These are phyloP conservation scores for Calonectria pauciramosa DNA, from an alignment of 2,329 filamentous ascomycete genomes.

Conservation along the genomic window DNA sequence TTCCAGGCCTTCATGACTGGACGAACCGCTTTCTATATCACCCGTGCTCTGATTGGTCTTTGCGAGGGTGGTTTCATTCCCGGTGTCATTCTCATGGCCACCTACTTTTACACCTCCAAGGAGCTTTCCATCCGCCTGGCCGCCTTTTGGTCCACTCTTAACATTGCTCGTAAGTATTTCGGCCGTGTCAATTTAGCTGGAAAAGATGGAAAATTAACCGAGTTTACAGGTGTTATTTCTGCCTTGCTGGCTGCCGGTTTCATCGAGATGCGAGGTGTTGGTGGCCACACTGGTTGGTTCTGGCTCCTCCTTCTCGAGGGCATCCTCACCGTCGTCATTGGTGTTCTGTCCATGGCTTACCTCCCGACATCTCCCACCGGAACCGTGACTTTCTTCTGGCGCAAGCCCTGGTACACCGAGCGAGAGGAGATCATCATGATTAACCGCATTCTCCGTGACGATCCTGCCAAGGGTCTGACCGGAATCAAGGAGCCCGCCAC, in stretches of 20 bases:
- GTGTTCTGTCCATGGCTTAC: slow-evolving; percentile 68
- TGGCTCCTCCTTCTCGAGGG: slow-evolving; percentile 64
- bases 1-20: slow-evolving; percentile 66
- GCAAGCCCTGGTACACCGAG: slow-evolving; percentile 76
- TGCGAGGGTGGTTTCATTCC: slow-evolving; percentile 72
- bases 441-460: slow-evolving; percentile 69
- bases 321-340: slow-evolving; percentile 65
- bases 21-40: slow-evolving; percentile 62
- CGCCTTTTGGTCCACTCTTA: slow-evolving; percentile 74
- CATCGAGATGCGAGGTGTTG: slow-evolving; percentile 64
- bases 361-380: slow-evolving; percentile 75
- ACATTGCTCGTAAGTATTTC: slow-evolving; percentile 50
- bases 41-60: slow-evolving; percentile 65
- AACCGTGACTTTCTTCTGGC: slow-evolving; percentile 72
- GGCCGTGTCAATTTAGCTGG: neutral
- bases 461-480: slow-evolving; percentile 66
- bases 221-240: slow-evolving; percentile 54
- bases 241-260: slow-evolving; percentile 62
- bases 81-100: slow-evolving; percentile 74
- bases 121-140: slow-evolving; percentile 77
- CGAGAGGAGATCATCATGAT: slow-evolving; percentile 79
- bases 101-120: slow-evolving; percentile 79
- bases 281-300: slow-evolving; percentile 66
- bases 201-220: neutral
- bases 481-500: slow-evolving; percentile 59